phyloP scores from a whole-genome alignment of 306 rosid genomes.

The Canavalia gladiata region DNA sequence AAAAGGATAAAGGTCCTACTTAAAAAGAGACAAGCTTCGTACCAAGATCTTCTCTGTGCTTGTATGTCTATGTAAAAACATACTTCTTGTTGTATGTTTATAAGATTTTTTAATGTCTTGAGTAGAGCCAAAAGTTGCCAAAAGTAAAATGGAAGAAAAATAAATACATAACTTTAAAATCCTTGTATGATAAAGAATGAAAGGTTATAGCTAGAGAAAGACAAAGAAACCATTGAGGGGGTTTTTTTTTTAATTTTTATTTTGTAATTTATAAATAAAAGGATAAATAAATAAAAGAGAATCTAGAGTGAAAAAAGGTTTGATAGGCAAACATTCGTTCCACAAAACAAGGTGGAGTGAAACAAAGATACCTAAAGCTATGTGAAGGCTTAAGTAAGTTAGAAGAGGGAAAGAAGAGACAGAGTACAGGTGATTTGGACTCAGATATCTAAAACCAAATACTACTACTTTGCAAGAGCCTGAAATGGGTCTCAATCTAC shows the following conservation, averaged over 20 bases:
- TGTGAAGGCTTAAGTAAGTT: slow-evolving; percentile 30
- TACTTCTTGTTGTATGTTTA: slow-evolving; percentile 38
- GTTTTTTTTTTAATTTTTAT: not conserved
- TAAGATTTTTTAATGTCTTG: slow-evolving; percentile 24
- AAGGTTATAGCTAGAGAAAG: slow-evolving; percentile 54
- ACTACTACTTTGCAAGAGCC: slow-evolving; percentile 13
- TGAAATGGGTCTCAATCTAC: slow-evolving; percentile 41
- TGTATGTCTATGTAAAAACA: slow-evolving; percentile 39
- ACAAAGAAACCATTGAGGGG: slow-evolving; percentile 53
- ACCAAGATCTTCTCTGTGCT: slow-evolving; percentile 43
- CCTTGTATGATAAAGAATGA: slow-evolving; percentile 18
- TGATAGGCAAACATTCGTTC: slow-evolving; percentile 56
- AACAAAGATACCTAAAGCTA: slow-evolving; percentile 42
- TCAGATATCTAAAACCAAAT: slow-evolving; percentile 31
- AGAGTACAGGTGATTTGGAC: slow-evolving; percentile 36
- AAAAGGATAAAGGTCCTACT: slow-evolving; percentile 70
- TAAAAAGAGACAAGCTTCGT: slow-evolving; percentile 55
- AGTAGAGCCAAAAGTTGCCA: slow-evolving; percentile 54
- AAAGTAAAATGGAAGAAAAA: slow-evolving; percentile 22
- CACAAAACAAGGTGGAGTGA: slow-evolving; percentile 55
- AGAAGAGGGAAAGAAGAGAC: slow-evolving; percentile 39
- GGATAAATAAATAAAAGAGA: slow-evolving; percentile 44
- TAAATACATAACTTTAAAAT: not conserved
- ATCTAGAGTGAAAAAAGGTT: slow-evolving; percentile 51
- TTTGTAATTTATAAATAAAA: not conserved